Percentiles rank a stretch among this genome's conserved stretches.
Evolutionary conservation across 352 stramenopile genomes (phyloP).

Genomic region (Thraustotheca clavata): DNA sequence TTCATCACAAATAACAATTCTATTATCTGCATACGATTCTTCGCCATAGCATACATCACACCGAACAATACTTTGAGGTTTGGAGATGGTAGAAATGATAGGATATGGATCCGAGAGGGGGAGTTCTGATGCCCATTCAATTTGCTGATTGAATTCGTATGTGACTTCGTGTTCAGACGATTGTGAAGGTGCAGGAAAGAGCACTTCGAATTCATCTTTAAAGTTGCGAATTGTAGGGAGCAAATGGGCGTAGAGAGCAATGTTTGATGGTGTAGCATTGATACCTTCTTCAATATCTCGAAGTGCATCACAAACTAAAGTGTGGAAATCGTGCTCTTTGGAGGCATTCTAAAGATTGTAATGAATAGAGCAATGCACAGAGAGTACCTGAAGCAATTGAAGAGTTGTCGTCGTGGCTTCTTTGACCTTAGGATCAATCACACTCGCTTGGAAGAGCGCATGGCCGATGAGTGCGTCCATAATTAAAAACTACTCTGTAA

Average conservation of each 20-base stretch:
- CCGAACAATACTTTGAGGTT: slow-evolving; percentile 20
- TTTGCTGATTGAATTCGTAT: background rate
- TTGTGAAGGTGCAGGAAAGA: background rate
- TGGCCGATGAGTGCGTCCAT: slow-evolving; percentile 18
- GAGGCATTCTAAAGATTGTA: background rate
- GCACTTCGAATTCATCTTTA: background rate
- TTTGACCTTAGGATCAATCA: background rate
- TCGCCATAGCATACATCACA: slow-evolving; percentile 55
- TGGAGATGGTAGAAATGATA: background rate
- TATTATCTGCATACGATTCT: slow-evolving; percentile 61
- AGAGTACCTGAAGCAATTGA: slow-evolving; percentile 4
- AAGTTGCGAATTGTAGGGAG: slow-evolving; percentile 4
- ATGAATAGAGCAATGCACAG: background rate
- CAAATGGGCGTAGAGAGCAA: background rate
- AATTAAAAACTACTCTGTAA: background rate
- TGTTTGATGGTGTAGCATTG: background rate
- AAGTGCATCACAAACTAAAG: slow-evolving; percentile 1
- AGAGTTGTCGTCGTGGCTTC: background rate
- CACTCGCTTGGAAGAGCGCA: slow-evolving; percentile 17
- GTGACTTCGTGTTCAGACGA: background rate
- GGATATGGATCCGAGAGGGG: background rate
- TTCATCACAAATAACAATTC: slow-evolving; percentile 73
- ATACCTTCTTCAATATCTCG: slow-evolving; percentile 11
- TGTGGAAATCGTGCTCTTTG: background rate
- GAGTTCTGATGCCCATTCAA: background rate